These are phyloP conservation scores for Macrophomina phaseolina DNA, from an alignment of 2,329 filamentous ascomycete genomes.

Conservation along the genomic window DNA sequence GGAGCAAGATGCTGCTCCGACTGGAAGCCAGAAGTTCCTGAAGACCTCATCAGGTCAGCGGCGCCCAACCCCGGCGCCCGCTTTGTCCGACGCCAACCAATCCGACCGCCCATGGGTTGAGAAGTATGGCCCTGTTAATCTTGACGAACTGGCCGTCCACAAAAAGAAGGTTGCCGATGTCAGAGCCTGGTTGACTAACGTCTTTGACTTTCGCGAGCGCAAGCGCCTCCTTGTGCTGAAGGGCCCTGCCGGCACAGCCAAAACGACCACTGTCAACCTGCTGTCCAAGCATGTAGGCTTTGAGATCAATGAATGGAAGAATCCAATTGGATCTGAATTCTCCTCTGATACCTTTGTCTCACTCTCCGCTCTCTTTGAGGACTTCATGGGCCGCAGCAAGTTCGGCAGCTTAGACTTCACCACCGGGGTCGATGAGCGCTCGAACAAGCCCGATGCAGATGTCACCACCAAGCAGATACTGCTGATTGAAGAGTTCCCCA, in stretches of 20 bases:
- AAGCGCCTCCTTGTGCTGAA: conserved; percentile 84
- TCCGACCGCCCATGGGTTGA: conserved; percentile 85
- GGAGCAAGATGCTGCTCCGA: conserved; percentile 33
- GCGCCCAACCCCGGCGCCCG: conserved; percentile 37
- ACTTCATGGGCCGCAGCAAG: conserved; percentile 82
- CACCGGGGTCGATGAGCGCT: neutral
- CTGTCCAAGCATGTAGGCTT: conserved; percentile 78
- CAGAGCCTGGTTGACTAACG: conserved; percentile 78
- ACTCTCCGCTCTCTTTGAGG: conserved; percentile 82
- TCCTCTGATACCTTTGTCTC: conserved; percentile 70
- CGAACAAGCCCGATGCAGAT: neutral
- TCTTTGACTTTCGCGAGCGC: conserved; percentile 63
- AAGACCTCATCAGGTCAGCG: conserved; percentile 45
- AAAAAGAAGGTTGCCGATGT: conserved; percentile 94
- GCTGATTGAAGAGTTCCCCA: conserved; percentile 58
- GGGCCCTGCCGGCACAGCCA: conserved; percentile 88
- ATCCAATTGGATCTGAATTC: conserved; percentile 70
- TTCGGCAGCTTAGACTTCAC: conserved; percentile 63
- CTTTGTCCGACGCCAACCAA: conserved; percentile 32
- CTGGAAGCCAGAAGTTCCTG: conserved; percentile 52
- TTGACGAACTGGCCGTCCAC: conserved; percentile 90
- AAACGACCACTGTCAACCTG: conserved; percentile 84
- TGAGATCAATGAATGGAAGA: conserved; percentile 88
- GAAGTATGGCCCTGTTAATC: conserved; percentile 73
- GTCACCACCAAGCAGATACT: conserved; percentile 45